Base-by-base conservation (phyloP, 2,329 filamentous ascomycete species). In the Microcyclosporella mali region DNA sequence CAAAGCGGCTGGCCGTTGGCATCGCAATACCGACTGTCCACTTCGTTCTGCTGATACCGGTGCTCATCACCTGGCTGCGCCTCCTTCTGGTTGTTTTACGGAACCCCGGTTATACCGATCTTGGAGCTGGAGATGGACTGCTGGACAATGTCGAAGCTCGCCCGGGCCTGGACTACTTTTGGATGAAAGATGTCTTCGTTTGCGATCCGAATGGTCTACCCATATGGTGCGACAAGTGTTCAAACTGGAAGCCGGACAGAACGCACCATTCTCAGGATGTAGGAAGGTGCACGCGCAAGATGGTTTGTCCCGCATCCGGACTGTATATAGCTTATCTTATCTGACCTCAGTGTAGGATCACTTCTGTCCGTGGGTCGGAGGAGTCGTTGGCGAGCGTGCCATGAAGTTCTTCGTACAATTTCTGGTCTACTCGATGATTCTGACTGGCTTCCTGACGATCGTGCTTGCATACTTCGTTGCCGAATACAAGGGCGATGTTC, bases 331-430 rank as follows among this genome's bases (percentile, higher is more conserved):
- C 21, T 25, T 9, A 25, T 25, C 21, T 25, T 25, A 9, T 25
- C 21, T 25, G 21, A 25, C 21, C n/a, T 25, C 21, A 4, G 21
- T 9, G 21, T 9, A 25, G 21, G 90, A 97, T 51, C 90, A 97
- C 60, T 92, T 89, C 57, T 98, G 92, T 59, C 92, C 90, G 0
- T 97, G 81, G 79, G 89, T 94, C n/a, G 90, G 90, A 3, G 92
- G 90, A 16, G 85, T 95, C 52, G 82, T 98, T 8, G 84, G 81
- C 0, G 89, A 95, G 62, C 40, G 52, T 1, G 72, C 83, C 2
- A 89, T 90, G 70, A 95, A 95, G 57, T 95, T 87, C 66, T 97
- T 98, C 59, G 70, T 88, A 9, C 92, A 95, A 53, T 95, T 95
- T 59, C 80, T 81, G 12, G 74, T 78, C 33, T 95, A 92, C 62